These are phyloP conservation scores for Wickerhamiella dianesei DNA, from an alignment of 805 yeast species.

Conservation along the genomic window DNA sequence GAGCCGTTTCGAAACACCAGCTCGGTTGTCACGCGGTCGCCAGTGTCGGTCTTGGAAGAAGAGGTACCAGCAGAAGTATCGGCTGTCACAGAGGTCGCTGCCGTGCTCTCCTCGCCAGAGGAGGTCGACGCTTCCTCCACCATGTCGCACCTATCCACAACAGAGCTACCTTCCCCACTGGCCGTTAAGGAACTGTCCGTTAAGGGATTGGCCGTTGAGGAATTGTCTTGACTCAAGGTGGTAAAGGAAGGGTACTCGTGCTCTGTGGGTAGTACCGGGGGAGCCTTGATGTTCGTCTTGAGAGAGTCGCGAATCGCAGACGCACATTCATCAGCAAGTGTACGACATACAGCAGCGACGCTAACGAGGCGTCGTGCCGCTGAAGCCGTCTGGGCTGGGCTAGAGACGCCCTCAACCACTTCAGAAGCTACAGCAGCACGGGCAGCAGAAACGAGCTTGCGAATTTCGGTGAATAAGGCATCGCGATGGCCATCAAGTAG, in stretches of 20 bases:
- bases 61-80: not conserved
- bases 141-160: not conserved
- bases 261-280: not conserved
- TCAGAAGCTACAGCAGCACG: conserved; percentile 24
- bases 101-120: not conserved
- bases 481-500: conserved; percentile 26
- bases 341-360: conserved; percentile 24
- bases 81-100: not conserved
- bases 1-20: conserved; percentile 16
- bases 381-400: not conserved
- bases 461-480: conserved; percentile 23
- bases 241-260: not conserved
- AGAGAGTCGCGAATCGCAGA: conserved; percentile 9
- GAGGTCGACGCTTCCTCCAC: not conserved
- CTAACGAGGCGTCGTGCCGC: conserved; percentile 9
- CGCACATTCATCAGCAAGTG: conserved; percentile 25
- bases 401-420: not conserved
- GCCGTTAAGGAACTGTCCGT: too few species aligned
- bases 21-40: conserved; percentile 3
- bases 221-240: too few species aligned
- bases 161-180: not conserved
- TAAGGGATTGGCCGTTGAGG: too few species aligned
- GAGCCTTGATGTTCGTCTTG: not conserved
- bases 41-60: not conserved
- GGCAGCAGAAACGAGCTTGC: conserved; percentile 26